Conservation (phyloP, 331 rosid species). For the Arachis monticola region DNA sequence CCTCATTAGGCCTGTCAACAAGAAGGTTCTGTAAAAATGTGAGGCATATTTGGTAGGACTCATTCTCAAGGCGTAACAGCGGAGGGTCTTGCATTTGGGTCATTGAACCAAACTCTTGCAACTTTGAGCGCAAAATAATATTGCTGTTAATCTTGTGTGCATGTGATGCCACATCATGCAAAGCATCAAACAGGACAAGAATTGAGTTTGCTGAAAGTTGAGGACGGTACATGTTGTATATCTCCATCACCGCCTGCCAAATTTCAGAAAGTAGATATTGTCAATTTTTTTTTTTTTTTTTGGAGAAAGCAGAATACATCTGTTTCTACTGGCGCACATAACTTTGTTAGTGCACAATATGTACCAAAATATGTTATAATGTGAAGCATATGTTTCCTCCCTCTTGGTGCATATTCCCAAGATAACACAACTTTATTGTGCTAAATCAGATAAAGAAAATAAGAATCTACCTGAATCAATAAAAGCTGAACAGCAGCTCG, state of each 20-base stretch:
- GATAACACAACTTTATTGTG: neutral
- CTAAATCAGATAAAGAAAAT: constrained; percentile 21
- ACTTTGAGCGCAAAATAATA: constrained; percentile 64
- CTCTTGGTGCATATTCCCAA: constrained; percentile 15
- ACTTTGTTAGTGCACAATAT: constrained; percentile 16
- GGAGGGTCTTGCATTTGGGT: constrained; percentile 99
- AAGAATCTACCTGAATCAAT: constrained; percentile 80
- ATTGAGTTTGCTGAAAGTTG: constrained; percentile 67
- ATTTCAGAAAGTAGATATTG: constrained; percentile 23
- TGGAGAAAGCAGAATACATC: neutral
- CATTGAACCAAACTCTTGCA: constrained; percentile 78
- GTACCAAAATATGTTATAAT: constrained; percentile 11
- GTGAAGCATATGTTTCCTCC: constrained; percentile 3
- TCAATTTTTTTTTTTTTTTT: neutral
- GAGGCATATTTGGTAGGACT: constrained; percentile 90
- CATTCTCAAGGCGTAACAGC: constrained; percentile 87
- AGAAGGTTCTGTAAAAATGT: constrained; percentile 79
- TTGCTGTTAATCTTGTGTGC: constrained; percentile 78
- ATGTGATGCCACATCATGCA: constrained; percentile 77
- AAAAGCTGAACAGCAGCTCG: constrained; percentile 96
- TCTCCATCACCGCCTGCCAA: constrained; percentile 88
- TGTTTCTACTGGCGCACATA: neutral
- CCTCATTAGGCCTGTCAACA: constrained; percentile 67
- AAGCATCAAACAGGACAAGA: constrained; percentile 66
- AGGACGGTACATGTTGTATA: constrained; percentile 75